Percentiles rank a stretch among this genome's conserved stretches.
Evolutionary conservation across 306 rosid species (phyloP).

Genomic region (Senna tora): DNA sequence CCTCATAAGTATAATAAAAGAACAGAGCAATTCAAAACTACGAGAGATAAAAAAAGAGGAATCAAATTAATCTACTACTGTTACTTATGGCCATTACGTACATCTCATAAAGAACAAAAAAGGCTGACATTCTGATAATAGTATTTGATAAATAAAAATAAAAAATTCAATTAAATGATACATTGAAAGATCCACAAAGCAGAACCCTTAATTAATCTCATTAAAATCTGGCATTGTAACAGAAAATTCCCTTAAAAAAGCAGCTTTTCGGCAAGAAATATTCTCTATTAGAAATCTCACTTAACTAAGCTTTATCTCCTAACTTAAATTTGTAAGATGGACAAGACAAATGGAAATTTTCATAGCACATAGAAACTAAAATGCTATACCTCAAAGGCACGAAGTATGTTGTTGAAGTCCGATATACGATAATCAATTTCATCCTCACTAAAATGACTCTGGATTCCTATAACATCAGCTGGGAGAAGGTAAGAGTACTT

Average conservation of each 20-base stretch:
- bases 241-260: background rate
- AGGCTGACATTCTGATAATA: background rate
- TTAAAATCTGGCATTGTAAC: background rate
- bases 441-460: constrained; percentile 52
- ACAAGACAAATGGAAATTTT: constrained; percentile 13
- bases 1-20: constrained; percentile 11
- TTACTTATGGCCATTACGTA: background rate
- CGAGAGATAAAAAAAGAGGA: background rate
- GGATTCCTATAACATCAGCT: constrained; percentile 81
- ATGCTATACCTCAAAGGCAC: constrained; percentile 65
- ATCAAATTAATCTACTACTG: background rate
- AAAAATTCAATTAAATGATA: background rate
- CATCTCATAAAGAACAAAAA: constrained; percentile 3
- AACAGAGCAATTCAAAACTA: background rate
- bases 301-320: constrained; percentile 9
- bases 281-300: constrained; percentile 9
- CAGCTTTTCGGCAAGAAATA: background rate
- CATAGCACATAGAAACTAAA: constrained; percentile 17
- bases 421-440: constrained; percentile 72
- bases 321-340: constrained; percentile 16
- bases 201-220: background rate
- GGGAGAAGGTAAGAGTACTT: constrained; percentile 91
- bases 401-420: constrained; percentile 74
- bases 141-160: constrained; percentile 6
- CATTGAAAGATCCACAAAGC: constrained; percentile 10